Evolutionary conservation across 1,139 yeast genomes (phyloP).

Genomic region (Suhomyces choctaworum): DNA sequence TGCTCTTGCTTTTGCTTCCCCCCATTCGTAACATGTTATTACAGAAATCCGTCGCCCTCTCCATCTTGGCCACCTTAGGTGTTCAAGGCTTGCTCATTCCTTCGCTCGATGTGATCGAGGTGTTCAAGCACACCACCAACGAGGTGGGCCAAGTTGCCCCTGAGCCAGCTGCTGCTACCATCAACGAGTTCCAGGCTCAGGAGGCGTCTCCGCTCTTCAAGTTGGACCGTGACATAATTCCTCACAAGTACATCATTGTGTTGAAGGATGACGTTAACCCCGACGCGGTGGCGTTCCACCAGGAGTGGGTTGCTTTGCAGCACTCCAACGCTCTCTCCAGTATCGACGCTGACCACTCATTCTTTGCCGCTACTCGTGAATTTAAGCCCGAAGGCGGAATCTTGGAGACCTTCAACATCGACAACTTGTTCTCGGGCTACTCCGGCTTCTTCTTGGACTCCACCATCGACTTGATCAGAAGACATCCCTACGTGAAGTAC

Average conservation of each 20-base stretch:
- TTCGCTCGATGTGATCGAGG: constrained; percentile 45
- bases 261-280: constrained; percentile 61
- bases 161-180: constrained; percentile 17
- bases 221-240: constrained; percentile 52
- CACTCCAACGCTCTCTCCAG: constrained; percentile 41
- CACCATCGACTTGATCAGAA: constrained; percentile 68
- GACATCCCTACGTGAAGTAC: constrained; percentile 69
- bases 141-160: constrained; percentile 13
- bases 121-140: constrained; percentile 23
- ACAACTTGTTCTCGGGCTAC: constrained; percentile 58
- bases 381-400: constrained; percentile 55
- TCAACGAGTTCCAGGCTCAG: constrained; percentile 17
- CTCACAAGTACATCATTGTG: constrained; percentile 74
- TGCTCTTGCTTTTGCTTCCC: constrained; percentile 1
- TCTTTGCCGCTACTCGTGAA: constrained; percentile 39
- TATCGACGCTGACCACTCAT: constrained; percentile 34
- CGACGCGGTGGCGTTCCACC: constrained; percentile 60
- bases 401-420: constrained; percentile 63
- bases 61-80: constrained; percentile 58
- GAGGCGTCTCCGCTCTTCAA: constrained; percentile 44
- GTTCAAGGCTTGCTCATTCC: constrained; percentile 72
- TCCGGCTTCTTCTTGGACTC: constrained; percentile 74
- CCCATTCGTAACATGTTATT: constrained; percentile 36
- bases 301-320: constrained; percentile 55
- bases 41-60: constrained; percentile 49